A percentile compares a stretch with the other conserved stretches of the same genome.
Conservation (phyloP, 140 eudicot genomes). For the Stevia rebaudiana region DNA sequence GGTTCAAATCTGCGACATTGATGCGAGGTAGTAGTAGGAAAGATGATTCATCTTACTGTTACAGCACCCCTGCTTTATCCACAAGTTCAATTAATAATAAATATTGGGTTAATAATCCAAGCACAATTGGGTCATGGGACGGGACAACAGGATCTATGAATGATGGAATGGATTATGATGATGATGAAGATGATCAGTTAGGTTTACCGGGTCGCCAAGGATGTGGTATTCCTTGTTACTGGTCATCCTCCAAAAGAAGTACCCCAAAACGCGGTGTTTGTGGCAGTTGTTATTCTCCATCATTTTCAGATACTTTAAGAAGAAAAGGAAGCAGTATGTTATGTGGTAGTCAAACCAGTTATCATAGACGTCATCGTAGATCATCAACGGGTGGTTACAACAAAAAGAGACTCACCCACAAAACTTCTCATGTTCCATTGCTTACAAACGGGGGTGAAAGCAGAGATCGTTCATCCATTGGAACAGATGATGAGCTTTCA, state of each 20-base stretch:
- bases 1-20: constrained; percentile 49
- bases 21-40: constrained; percentile 46
- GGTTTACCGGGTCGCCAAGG: constrained; percentile 74
- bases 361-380: constrained; percentile 42
- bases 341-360: constrained; percentile 62
- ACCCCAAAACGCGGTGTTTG: constrained; percentile 57
- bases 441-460: constrained; percentile 59
- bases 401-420: constrained; percentile 51
- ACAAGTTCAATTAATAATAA: constrained; percentile 57
- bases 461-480: constrained; percentile 56
- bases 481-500: constrained; percentile 82
- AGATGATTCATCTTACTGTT: constrained; percentile 67
- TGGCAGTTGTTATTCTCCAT: constrained; percentile 82
- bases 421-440: constrained; percentile 61
- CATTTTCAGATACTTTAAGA: constrained; percentile 74
- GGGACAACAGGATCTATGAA: constrained; percentile 57
- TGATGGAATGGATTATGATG: constrained; percentile 55
- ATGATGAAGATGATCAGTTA: constrained; percentile 62
- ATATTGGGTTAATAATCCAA: constrained; percentile 54
- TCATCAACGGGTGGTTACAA: constrained; percentile 39
- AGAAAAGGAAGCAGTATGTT: constrained; percentile 78
- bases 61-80: constrained; percentile 88
- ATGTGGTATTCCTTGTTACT: constrained; percentile 94
- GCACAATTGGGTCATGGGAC: constrained; percentile 92
- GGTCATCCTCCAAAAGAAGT: constrained; percentile 70